Evolutionary conservation across 225 moss, liverwort and hornwort species (phyloP).

Genomic region (Straminergon stramineum): DNA sequence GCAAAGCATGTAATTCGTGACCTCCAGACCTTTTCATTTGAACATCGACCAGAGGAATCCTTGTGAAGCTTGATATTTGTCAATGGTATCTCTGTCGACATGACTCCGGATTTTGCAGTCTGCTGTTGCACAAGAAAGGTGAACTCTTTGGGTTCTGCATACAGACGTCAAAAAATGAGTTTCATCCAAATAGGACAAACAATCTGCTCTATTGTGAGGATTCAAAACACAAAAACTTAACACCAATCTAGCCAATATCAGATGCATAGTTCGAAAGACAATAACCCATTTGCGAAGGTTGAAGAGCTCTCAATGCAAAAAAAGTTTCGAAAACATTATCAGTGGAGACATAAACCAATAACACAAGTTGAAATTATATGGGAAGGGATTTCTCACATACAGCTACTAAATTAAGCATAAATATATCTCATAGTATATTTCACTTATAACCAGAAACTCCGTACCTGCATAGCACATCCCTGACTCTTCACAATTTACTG

Average conservation of each 20-base stretch:
- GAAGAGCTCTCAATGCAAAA: not conserved
- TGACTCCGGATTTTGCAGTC: not conserved
- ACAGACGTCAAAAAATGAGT: not conserved
- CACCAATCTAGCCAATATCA: not conserved
- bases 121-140: constrained; percentile 19
- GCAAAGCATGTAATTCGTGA: constrained; percentile 32
- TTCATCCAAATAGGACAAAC: not conserved
- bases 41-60: constrained; percentile 17
- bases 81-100: constrained; percentile 13
- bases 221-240: not conserved
- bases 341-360: not conserved
- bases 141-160: constrained; percentile 36
- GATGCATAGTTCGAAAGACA: not conserved
- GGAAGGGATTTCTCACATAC: not conserved
- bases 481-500: constrained; percentile 20
- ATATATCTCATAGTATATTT: not conserved
- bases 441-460: not conserved
- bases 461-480: constrained; percentile 34
- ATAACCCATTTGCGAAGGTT: not conserved
- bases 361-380: not conserved
- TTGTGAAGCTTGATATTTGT: constrained; percentile 23
- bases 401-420: not conserved
- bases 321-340: not conserved
- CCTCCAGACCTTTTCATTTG: constrained; percentile 26
- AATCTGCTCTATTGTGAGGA: not conserved